A percentile compares a stretch with the other conserved stretches of the same genome.
Conservation (phyloP, 2,329 filamentous ascomycete species). For the Ceratocystis alfenasii region DNA sequence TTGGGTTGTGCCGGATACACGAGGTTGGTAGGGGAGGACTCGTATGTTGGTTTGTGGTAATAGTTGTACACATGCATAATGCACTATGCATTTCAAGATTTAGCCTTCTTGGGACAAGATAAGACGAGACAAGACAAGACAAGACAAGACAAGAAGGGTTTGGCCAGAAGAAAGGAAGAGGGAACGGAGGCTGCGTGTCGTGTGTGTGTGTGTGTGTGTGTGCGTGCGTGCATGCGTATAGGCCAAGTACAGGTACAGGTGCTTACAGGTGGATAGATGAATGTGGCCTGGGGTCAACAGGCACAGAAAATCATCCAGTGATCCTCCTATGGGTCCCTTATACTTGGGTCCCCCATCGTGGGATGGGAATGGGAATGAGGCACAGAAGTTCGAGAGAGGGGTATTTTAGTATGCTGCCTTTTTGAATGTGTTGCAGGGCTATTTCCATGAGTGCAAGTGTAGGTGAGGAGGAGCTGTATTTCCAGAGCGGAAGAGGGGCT, state of each 20-base stretch:
- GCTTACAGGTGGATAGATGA: neutral
- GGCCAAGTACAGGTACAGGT: neutral
- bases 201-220: neutral
- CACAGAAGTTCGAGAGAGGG: neutral
- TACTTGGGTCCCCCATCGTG: too few species aligned
- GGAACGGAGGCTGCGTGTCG: neutral
- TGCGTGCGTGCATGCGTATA: neutral
- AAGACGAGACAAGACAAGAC: neutral
- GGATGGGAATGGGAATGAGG: neutral
- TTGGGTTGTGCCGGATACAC: too few species aligned
- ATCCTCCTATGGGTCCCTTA: neutral
- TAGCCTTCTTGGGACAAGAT: too few species aligned
- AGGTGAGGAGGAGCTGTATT: too few species aligned
- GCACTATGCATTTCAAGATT: too few species aligned
- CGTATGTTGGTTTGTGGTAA: too few species aligned
- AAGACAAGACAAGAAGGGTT: neutral
- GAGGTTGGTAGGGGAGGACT: too few species aligned
- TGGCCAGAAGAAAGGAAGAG: neutral
- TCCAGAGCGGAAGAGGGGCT: too few species aligned
- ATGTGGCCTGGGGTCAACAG: too few species aligned
- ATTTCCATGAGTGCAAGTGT: too few species aligned
- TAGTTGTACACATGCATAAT: too few species aligned
- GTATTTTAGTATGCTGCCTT: neutral
- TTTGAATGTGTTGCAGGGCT: too few species aligned
- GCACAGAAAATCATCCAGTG: slow-evolving; percentile 3